A percentile compares a stretch with the other conserved stretches of the same genome.
Evolutionary conservation across 768 basidiomycete genomes (phyloP).

Genomic region (Suillus plorans): DNA sequence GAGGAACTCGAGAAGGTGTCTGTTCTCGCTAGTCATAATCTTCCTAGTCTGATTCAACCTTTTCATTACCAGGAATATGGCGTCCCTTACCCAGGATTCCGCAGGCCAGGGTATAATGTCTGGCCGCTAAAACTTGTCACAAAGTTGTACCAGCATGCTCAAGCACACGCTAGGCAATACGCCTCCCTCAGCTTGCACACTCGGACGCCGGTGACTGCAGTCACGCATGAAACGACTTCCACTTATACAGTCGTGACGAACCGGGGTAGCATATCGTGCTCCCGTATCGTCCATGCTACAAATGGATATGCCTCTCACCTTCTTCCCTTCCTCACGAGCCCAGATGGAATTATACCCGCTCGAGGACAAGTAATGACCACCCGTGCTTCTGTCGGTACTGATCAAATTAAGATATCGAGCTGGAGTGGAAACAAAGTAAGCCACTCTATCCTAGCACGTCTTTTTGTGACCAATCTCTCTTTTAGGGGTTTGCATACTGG

Average conservation of each 20-base stretch:
- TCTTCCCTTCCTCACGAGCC: slow-evolving; percentile 64
- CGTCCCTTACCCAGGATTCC: slow-evolving; percentile 50
- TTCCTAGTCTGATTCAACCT: not conserved
- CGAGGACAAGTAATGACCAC: slow-evolving; percentile 66
- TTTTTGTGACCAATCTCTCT: too few species aligned
- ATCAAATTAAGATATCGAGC: slow-evolving; percentile 41
- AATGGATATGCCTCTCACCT: slow-evolving; percentile 82
- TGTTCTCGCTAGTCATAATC: not conserved
- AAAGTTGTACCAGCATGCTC: slow-evolving; percentile 51
- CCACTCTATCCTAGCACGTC: not conserved
- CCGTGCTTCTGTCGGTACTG: slow-evolving; percentile 39
- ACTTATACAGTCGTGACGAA: slow-evolving; percentile 50
- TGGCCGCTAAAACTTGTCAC: slow-evolving; percentile 86
- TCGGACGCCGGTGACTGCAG: slow-evolving; percentile 62
- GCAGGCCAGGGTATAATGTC: slow-evolving; percentile 58
- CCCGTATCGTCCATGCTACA: slow-evolving; percentile 79
- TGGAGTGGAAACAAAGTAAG: slow-evolving; percentile 45
- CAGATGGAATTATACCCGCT: slow-evolving; percentile 55
- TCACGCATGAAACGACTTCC: slow-evolving; percentile 17
- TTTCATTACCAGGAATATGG: slow-evolving; percentile 24
- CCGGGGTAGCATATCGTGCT: slow-evolving; percentile 58
- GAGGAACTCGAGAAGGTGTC: slow-evolving; percentile 50
- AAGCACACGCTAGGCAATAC: slow-evolving; percentile 19
- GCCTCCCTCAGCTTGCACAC: slow-evolving; percentile 64
- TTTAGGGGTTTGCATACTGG: slow-evolving; percentile 70